Base-by-base conservation (phyloP, 129 eudicot species). In the Cynara cardunculus region DNA sequence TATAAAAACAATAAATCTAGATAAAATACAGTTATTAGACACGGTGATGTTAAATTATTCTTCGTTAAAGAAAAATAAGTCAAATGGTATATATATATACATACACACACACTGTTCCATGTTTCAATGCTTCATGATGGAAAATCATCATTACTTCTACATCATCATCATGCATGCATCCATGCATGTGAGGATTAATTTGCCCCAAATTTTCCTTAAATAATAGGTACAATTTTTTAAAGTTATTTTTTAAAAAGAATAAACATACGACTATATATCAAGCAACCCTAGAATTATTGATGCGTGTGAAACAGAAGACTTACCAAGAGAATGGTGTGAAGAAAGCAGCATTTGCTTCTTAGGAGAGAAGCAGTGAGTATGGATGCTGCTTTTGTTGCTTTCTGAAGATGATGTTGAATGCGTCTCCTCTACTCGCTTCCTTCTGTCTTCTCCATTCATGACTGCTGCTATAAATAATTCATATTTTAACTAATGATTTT, bases 361-460 rank as follows among this genome's bases (percentile, higher is more conserved):
- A 69, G 31, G 16, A 56, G 65, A 56, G 22, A 56, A 56, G 65
- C 65, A 56, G 65, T 18, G 49, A 73, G 61, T 37, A 21, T 41
- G 44, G 34, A 24, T 73, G 35, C 75, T 71, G 9, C 28, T 71
- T 71, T 71, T 71, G 13, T 13, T 71, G 24, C 39, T 27, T 74
- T 74, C 78, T 74, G 68, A 25, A 74, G 78, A 46, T 74, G 37
- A 74, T 22, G 37, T 46, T 71, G 75, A 35, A 71, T 71, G n/a
- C 13, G 59, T 71, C 75, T 71, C 75, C 14, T 71, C 28, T 35
- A 13, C 46, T 71, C 18, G n/a, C n/a, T n/a, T 5, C 27, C 10
- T 71, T 32, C 53, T 34, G 2, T 71, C 56, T 25, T 74, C 65
- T 44, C 67, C 78, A 62, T 14, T 62, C 3, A 19, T 16, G 2